Evolutionary conservation across 1,139 yeast species (phyloP), one percentile per base, ranked within the genome.

Genomic region (Yamadazyma conglobata): DNA sequence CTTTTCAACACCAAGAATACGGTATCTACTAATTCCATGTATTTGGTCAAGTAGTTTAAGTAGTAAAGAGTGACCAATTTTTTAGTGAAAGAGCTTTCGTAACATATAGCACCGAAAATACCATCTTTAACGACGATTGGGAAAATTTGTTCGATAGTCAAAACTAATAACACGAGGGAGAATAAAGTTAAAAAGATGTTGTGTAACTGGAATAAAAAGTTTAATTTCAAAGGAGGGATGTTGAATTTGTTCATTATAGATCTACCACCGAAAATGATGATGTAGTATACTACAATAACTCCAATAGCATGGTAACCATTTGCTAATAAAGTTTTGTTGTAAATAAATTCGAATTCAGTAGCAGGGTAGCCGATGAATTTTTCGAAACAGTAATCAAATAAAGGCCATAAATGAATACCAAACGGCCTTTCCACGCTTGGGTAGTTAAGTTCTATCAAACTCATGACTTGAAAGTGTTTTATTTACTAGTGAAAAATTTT

Each of bases 361-460:
- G 95, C 93, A 2, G 75, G 67, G 52, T 76, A 77, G 22, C 87
- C 89, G 26, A 64, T 58, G 19, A 71, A 49, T 31, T 51, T 35
- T 38, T 69, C 73, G 47, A 79, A 79, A 16, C 63, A 62, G 41
- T 62, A 63, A 50, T 80, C 77, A 58, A 91, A 87, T 38, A 89
- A 62, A 18, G 95, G 94, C 96, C 96, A 91, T 41, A 91, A 68
- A 49, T 84, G 74, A 32, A 91, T 43, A 29, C 98, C 98, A 58
- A 89, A 91, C 11, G 97, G 97, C 40, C 86, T 73, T 32, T 84
- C 84, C 33, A 87, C 52, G 24, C 82, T 64, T 24, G 96, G 96
- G 25, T 37, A 32, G 14, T 37, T 33, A 14, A 52, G 19, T 35
- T 51, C 50, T 15, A 52, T n/a, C n/a, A n/a, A n/a, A n/a, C n/a